phyloP scores from a whole-genome alignment of 805 yeast species.

The Candida rishiriensis region DNA sequence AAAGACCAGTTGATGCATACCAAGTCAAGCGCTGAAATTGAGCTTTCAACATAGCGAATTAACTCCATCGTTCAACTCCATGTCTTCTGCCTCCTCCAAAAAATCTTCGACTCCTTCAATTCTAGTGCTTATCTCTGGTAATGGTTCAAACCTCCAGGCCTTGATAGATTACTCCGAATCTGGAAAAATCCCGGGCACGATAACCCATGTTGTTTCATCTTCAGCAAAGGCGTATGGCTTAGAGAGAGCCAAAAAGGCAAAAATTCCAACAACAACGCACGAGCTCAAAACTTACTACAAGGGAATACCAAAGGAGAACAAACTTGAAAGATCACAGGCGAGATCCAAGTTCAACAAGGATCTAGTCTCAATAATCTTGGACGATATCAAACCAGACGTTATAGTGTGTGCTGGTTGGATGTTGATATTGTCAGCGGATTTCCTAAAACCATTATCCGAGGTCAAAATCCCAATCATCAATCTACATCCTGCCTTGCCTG shows the following conservation, averaged over 20 bases:
- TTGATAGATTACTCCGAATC: constrained; percentile 65
- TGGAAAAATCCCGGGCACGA: constrained; percentile 39
- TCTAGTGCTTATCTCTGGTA: constrained; percentile 87
- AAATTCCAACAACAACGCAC: constrained; percentile 71
- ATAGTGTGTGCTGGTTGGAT: constrained; percentile 99
- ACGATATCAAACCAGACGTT: constrained; percentile 60
- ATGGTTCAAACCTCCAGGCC: constrained; percentile 95
- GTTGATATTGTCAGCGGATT: constrained; percentile 79
- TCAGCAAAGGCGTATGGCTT: constrained; percentile 84
- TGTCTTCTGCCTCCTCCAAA: too few relatives aligned
- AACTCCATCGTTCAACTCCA: too few relatives aligned
- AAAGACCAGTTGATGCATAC: too few relatives aligned
- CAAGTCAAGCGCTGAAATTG: too few relatives aligned
- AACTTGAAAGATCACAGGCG: constrained; percentile 50
- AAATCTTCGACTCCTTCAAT: constrained; percentile 29
- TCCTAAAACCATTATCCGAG: constrained; percentile 58
- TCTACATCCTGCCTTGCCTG: constrained; percentile 95
- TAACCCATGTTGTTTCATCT: constrained; percentile 81
- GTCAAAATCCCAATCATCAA: constrained; percentile 77
- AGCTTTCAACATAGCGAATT: too few relatives aligned
- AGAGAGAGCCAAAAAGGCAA: constrained; percentile 64
- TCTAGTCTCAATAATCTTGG: constrained; percentile 63
- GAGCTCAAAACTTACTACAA: constrained; percentile 68
- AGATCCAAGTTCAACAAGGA: constrained; percentile 75
- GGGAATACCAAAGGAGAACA: constrained; percentile 68